phyloP scores from a whole-genome alignment of 257 asterid species.

The Fraxinus quadrangulata region DNA sequence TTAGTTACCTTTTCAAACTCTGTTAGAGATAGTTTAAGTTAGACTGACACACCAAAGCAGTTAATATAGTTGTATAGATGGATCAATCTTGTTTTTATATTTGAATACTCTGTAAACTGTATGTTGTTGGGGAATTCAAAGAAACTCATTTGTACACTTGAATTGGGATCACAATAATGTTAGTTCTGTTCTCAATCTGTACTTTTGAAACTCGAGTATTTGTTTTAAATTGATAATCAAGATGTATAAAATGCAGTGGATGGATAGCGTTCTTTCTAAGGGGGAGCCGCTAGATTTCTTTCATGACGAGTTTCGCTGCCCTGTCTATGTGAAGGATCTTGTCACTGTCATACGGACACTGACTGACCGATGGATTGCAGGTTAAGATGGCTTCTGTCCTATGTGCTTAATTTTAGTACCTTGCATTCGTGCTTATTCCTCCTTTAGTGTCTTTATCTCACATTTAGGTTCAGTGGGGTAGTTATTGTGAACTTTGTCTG shows the following conservation, averaged over 20 bases:
- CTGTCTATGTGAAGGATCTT: conserved; percentile 86
- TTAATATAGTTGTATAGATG: not conserved
- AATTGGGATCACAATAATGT: not conserved
- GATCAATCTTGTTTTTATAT: not conserved
- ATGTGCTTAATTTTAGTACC: not conserved
- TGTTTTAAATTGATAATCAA: conserved; percentile 17
- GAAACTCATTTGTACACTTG: not conserved
- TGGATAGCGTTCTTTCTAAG: conserved; percentile 76
- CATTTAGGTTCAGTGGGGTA: conserved; percentile 3
- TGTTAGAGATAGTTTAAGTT: not conserved
- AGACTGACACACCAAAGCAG: not conserved
- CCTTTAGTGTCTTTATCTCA: conserved; percentile 7
- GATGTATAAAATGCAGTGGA: conserved; percentile 66
- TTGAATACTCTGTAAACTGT: not conserved
- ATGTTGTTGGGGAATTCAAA: not conserved
- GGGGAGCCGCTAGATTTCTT: conserved; percentile 69
- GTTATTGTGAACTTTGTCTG: not conserved
- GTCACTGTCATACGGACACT: conserved; percentile 48
- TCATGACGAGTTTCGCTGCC: conserved; percentile 90
- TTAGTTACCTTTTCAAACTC: not conserved
- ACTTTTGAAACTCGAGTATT: conserved; percentile 11
- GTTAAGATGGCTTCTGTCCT: conserved; percentile 40
- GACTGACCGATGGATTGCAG: conserved; percentile 73
- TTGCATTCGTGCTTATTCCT: not conserved
- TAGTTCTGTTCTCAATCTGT: conserved; percentile 8